Evolutionary conservation across 2,329 filamentous ascomycete species (phyloP), one percentile per base, ranked within the genome.

Genomic region (Emmonsia crescens): DNA sequence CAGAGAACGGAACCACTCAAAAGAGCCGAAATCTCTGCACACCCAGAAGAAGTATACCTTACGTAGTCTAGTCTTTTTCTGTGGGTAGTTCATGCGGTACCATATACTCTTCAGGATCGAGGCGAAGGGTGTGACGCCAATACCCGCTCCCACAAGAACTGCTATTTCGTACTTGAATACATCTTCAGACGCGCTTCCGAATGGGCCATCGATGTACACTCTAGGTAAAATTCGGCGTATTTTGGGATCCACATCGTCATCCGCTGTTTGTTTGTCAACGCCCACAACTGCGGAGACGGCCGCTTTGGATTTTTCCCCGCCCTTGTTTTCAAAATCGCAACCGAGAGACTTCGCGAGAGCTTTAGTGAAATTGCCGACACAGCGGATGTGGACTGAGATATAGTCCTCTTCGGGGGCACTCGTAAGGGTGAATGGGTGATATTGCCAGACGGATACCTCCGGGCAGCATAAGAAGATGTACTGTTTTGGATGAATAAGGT

Each of bases 1-100:
- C 63, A 95, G 78, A 31, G 88, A 92, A 57, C 89, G 83, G 81
- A 94, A 94, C 90, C 90, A 95, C 79, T 94, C 89, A 69, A 94
- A 92, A 0, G 88, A 91, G 40, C 87, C 89, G 70, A 93, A 93
- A 75, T 94, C 89, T 74, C 89, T 83, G 80, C 89, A 93, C 65
- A 94, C 86, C 90, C 90, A 94, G 82, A 94, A 91, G 79, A 94
- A 94, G 79, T 94, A 95, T 29, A 95, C 89, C 75, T 94, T 95
- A 70, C 86, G 83, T 51, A 95, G 81, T 3, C 89, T 82, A 2
- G 89, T 92, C 77, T 88, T 88, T 73, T 65, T 63, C 52, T 89
- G 86, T 2, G 88, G 88, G 76, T 90, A 92, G 80, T 91, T 93
- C 87, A 93, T 91, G 57, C 89, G 85, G 79, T 94, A 95, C 90